Conservation (phyloP, 2,329 filamentous ascomycete genomes). For the Botrytis cinerea region DNA sequence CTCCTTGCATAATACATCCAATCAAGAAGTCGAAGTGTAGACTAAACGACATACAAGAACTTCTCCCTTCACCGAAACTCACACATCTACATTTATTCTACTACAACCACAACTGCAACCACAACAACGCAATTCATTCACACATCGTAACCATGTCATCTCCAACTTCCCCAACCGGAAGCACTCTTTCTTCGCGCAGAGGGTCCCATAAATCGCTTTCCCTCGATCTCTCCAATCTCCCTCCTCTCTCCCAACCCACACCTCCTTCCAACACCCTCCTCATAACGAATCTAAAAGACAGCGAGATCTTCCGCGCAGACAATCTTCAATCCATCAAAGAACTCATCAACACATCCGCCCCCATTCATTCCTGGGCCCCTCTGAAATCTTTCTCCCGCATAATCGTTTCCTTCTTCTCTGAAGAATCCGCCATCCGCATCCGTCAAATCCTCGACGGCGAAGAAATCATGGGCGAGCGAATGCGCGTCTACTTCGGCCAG, state of each 20-base stretch:
- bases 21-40: background rate
- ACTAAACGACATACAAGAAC: background rate
- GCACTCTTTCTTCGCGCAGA: constrained; percentile 33
- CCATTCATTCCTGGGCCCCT: constrained; percentile 76
- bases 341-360: constrained; percentile 68
- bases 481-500: constrained; percentile 70
- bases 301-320: constrained; percentile 71
- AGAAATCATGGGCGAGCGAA: constrained; percentile 67
- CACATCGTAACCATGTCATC: constrained; percentile 20
- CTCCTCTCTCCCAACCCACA: constrained; percentile 69
- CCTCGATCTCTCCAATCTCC: constrained; percentile 73
- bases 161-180: constrained; percentile 24
- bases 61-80: constrained; percentile 3
- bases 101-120: background rate
- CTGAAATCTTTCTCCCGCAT: constrained; percentile 83
- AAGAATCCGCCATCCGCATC: constrained; percentile 69
- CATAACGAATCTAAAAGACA: constrained; percentile 75
- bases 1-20: background rate
- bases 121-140: background rate
- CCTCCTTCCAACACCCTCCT: constrained; percentile 81
- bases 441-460: constrained; percentile 75
- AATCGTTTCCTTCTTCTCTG: constrained; percentile 73
- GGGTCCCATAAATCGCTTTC: constrained; percentile 52
- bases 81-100: background rate
- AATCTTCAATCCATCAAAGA: constrained; percentile 74